These are phyloP conservation scores for Phycomyces blakesleeanus DNA, from an alignment of 192 early-diverging fungal genomes.

Conservation along the genomic window DNA sequence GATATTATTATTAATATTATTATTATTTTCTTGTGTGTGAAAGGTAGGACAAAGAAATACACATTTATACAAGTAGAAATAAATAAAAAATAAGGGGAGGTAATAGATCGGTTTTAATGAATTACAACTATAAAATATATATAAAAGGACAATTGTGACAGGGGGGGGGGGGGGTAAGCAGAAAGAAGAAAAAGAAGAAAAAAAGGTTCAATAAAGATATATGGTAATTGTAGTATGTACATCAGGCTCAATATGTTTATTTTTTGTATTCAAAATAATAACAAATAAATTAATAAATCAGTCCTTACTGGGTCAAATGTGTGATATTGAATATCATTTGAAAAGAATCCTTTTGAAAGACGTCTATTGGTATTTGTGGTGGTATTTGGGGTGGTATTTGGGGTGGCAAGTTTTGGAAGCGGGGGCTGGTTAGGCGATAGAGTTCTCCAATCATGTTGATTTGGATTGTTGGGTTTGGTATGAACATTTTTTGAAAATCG, in stretches of 20 bases:
- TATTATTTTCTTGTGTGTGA: not conserved
- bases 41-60: not conserved
- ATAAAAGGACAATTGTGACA: no score
- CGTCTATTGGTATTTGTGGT: not conserved
- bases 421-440: not conserved
- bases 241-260: no score
- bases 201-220: no score
- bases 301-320: no score
- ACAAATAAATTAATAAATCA: no score
- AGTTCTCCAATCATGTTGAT: not conserved
- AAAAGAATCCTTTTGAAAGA: not conserved
- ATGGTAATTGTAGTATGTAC: no score
- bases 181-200: no score
- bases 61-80: not conserved
- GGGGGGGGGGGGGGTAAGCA: no score
- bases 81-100: not conserved
- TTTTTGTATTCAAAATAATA: no score
- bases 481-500: not conserved
- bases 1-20: no score
- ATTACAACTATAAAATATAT: not conserved
- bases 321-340: not conserved
- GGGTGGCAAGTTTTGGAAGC: not conserved
- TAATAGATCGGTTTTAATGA: not conserved
- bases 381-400: not conserved
- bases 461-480: not conserved